These are phyloP conservation scores for Pythium aristosporum DNA, from an alignment of 352 stramenopile species.

Conservation along the genomic window DNA sequence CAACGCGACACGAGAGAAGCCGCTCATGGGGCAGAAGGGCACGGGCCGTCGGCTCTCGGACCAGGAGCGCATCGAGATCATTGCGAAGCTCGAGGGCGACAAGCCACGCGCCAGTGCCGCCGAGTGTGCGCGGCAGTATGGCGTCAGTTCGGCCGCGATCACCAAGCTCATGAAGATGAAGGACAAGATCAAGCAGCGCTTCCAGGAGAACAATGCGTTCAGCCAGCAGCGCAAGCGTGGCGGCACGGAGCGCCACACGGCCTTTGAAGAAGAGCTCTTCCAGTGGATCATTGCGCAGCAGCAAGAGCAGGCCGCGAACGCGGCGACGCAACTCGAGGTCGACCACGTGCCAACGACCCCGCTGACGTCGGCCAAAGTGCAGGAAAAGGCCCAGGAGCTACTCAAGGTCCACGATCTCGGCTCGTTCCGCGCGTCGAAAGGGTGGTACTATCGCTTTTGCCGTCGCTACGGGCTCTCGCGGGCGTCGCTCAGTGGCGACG, in stretches of 20 bases:
- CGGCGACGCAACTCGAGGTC: background rate
- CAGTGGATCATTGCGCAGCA: constrained; percentile 46
- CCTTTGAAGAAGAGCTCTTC: constrained; percentile 56
- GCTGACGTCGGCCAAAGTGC: constrained; percentile 21
- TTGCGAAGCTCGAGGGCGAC: constrained; percentile 60
- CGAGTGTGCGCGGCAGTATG: constrained; percentile 60
- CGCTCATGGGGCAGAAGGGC: constrained; percentile 34
- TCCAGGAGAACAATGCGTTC: constrained; percentile 40
- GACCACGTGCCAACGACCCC: background rate
- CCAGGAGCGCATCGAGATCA: constrained; percentile 77
- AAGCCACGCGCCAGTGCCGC: constrained; percentile 46
- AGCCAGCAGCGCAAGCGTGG: constrained; percentile 60
- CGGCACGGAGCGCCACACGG: constrained; percentile 38
- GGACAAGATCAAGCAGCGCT: constrained; percentile 66
- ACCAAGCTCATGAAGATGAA: constrained; percentile 80
- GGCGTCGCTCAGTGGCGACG: constrained; percentile 26
- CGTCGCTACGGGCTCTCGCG: constrained; percentile 57
- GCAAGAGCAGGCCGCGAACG: background rate
- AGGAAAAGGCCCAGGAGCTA: constrained; percentile 27
- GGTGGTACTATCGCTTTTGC: constrained; percentile 81
- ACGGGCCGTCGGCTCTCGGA: constrained; percentile 67
- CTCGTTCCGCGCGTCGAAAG: constrained; percentile 51
- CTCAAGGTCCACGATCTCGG: constrained; percentile 28
- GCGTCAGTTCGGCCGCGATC: constrained; percentile 69
- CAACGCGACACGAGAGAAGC: background rate